Conservation (phyloP, 257 asterid genomes). For the Misopates orontium region DNA sequence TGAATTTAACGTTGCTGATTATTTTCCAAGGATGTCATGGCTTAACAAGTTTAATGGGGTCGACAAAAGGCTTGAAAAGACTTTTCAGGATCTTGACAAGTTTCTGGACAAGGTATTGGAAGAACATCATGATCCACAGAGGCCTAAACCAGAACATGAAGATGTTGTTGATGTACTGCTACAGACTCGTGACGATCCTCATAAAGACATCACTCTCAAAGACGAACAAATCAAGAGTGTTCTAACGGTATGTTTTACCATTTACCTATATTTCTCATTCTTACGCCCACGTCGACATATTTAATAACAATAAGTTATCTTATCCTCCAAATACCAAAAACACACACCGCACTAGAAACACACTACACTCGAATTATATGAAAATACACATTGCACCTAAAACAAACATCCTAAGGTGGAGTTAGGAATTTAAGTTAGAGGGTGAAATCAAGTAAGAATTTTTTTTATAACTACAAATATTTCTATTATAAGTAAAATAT, state of each 20-base stretch:
- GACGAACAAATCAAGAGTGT: constrained; percentile 31
- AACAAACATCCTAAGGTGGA: too few species aligned
- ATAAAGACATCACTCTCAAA: background rate
- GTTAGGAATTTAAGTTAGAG: too few species aligned
- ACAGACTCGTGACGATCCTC: constrained; percentile 25
- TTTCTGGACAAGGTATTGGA: constrained; percentile 27
- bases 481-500: too few species aligned
- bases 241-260: constrained; percentile 23
- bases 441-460: too few species aligned
- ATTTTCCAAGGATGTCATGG: constrained; percentile 38
- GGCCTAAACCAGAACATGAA: constrained; percentile 20
- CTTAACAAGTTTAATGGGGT: constrained; percentile 37
- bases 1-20: constrained; percentile 35
- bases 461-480: too few species aligned
- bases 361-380: too few species aligned
- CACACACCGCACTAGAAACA: too few species aligned
- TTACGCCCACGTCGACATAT: background rate
- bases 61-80: constrained; percentile 23
- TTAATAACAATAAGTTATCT: too few species aligned
- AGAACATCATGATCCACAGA: constrained; percentile 28
- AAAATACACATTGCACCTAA: too few species aligned
- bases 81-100: constrained; percentile 24
- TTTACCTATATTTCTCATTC: background rate
- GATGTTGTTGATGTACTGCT: constrained; percentile 38
- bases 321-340: too few species aligned